Conservation (phyloP, 148 eudicot genomes). For the Cornus florida region DNA sequence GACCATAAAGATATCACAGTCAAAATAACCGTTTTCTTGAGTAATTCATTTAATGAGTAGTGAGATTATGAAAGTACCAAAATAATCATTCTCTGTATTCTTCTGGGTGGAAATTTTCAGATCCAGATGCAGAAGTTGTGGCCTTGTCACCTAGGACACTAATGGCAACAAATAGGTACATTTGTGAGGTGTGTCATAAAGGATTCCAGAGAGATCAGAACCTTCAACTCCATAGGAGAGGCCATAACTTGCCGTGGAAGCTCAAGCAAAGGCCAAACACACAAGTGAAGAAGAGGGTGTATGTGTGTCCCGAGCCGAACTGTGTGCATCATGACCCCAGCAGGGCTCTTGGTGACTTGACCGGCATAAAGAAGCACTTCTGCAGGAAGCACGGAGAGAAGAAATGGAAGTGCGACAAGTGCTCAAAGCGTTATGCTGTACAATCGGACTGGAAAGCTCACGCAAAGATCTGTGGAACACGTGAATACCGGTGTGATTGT, state of each 20-base stretch:
- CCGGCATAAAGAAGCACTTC: constrained; percentile 50
- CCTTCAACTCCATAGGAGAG: constrained; percentile 45
- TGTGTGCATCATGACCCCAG: constrained; percentile 43
- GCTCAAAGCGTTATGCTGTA: constrained; percentile 47
- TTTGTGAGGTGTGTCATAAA: constrained; percentile 45
- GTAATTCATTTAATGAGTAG: background rate
- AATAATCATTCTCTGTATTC: background rate
- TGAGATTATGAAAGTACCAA: background rate
- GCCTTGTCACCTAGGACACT: constrained; percentile 45
- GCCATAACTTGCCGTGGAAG: constrained; percentile 52
- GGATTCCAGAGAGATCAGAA: constrained; percentile 49
- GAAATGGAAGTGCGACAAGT: constrained; percentile 45
- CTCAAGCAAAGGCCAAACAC: constrained; percentile 35
- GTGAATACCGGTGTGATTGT: constrained; percentile 46
- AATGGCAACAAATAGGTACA: constrained; percentile 44
- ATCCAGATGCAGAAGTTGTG: constrained; percentile 46
- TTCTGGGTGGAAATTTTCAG: constrained; percentile 12
- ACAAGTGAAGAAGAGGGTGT: constrained; percentile 35
- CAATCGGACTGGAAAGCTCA: constrained; percentile 57
- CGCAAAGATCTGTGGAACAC: constrained; percentile 42
- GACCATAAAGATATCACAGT: too few relatives aligned
- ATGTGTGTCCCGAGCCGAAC: constrained; percentile 41
- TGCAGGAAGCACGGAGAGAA: constrained; percentile 46
- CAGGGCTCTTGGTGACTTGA: constrained; percentile 44
- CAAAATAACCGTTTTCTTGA: background rate